These are phyloP conservation scores for Lunularia cruciata DNA, from an alignment of 225 moss, liverwort and hornwort species.

Conservation along the genomic window DNA sequence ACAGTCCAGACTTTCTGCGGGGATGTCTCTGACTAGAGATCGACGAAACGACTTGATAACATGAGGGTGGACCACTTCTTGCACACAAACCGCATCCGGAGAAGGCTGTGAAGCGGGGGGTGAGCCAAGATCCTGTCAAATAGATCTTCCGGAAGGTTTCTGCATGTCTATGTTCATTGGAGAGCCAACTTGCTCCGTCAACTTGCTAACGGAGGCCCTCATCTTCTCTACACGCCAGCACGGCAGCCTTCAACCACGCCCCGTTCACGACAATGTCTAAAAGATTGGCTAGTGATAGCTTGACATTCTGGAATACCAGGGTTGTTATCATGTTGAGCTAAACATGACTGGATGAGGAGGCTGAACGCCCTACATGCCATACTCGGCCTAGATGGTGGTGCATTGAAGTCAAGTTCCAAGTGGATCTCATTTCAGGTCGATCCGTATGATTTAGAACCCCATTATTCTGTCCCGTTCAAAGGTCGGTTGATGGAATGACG, in stretches of 20 bases:
- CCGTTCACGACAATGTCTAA: not conserved
- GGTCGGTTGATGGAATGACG: too few relatives aligned
- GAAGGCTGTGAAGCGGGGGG: slow-evolving; percentile 70
- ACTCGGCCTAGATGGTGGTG: too few relatives aligned
- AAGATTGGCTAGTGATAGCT: not conserved
- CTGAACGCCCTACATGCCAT: too few relatives aligned
- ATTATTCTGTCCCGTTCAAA: too few relatives aligned
- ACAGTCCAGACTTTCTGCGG: slow-evolving; percentile 79
- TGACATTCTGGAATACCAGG: slow-evolving; percentile 5
- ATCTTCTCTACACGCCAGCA: slow-evolving; percentile 4
- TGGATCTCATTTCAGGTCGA: too few relatives aligned
- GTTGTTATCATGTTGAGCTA: slow-evolving; percentile 1
- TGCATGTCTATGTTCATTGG: slow-evolving; percentile 54
- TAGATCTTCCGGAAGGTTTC: slow-evolving; percentile 66
- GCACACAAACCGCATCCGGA: slow-evolving; percentile 63
- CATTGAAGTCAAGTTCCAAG: too few relatives aligned
- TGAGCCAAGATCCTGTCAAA: slow-evolving; percentile 65
- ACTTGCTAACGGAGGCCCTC: slow-evolving; percentile 9
- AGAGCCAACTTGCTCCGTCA: not conserved
- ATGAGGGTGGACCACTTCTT: slow-evolving; percentile 58
- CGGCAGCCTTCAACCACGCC: not conserved
- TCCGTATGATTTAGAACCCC: too few relatives aligned
- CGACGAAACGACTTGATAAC: slow-evolving; percentile 52
- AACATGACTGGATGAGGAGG: not conserved
- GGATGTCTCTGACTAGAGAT: slow-evolving; percentile 42